Evolutionary conservation across 176 grass and related monocot species (phyloP).

Genomic region (Pharus latifolius): DNA sequence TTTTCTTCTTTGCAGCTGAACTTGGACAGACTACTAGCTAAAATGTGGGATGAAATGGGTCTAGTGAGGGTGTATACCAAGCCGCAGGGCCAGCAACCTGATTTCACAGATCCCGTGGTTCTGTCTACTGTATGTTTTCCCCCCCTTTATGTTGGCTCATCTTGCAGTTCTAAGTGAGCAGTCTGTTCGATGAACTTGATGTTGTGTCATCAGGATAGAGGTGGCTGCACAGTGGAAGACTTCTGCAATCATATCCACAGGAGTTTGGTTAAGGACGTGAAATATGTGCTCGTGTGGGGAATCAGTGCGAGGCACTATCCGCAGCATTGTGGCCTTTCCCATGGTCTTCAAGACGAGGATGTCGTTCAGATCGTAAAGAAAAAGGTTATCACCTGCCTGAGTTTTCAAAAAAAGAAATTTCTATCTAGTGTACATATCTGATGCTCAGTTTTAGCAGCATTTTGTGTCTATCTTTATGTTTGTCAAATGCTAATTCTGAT

Average conservation of each 20-base stretch:
- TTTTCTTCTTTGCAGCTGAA: conserved; percentile 56
- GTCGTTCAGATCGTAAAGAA: conserved; percentile 98
- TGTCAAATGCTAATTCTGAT: conserved; percentile 13
- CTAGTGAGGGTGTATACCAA: conserved; percentile 96
- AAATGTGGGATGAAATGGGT: conserved; percentile 99
- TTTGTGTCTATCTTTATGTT: not conserved
- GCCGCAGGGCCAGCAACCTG: conserved; percentile 92
- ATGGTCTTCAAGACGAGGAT: conserved; percentile 82
- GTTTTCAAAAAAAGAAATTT: not conserved
- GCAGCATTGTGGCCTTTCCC: conserved; percentile 74
- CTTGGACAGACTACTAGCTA: conserved; percentile 86
- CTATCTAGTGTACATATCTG: not conserved
- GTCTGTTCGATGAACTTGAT: not conserved
- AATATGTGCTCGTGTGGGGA: conserved; percentile 97
- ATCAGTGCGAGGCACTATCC: conserved; percentile 72
- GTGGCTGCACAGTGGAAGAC: conserved; percentile 90
- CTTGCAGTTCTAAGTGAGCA: not conserved
- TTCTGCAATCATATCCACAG: conserved; percentile 97
- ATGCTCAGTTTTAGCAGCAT: not conserved
- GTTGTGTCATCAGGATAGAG: conserved; percentile 69
- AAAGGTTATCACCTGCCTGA: conserved; percentile 46
- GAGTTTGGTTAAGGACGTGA: conserved; percentile 85
- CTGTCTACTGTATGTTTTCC: conserved; percentile 65
- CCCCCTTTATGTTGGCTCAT: not conserved
- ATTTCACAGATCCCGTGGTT: conserved; percentile 90